Base-by-base conservation (phyloP, 2,329 filamentous ascomycete genomes). In the Xylaria sp. region DNA sequence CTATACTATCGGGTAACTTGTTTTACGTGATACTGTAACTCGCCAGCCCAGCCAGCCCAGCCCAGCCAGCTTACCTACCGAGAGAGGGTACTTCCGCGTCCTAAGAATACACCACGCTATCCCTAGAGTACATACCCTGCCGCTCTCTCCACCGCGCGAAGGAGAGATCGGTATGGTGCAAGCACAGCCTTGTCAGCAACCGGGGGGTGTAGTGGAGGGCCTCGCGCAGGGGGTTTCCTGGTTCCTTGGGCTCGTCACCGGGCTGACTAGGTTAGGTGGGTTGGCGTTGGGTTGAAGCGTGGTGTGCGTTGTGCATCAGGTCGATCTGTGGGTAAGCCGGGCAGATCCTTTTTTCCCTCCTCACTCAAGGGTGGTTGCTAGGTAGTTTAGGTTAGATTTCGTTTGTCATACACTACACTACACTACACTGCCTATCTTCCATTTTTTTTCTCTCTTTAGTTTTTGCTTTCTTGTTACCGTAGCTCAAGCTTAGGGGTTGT, bases 121-220 rank as follows among this genome's bases (percentile, higher is more conserved):
- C 13, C 51, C 28, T 28, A 28, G 28, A 28, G 28, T 32, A 7
- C 5, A 12, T 37, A 46, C 66, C 66, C 61, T 65, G 50, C 62
- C 34, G 56, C 34, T 46, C 50, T 41, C 25, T 32, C 23, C 50
- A 32, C 50, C 57, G 39, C 55, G 50, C 12, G 20, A 50, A 13
- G 48, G 32, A 51, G 48, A 51, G 48, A 51, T 54, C 25, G 25
- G 32, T 10, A 56, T 15, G 62, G 54, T n/a, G 44, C 41, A 9
- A 28, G 54, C 52, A 58, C 46, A 65, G 34, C 55, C 55, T 46
- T 56, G 67, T 66, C 63, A 69, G 67, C 67, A 55, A 55, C 63
- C 50, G 50, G 41, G 34, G 34, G 7, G 34, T 8, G 34, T 37
- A 37, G 34, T 37, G 34, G 34, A 37, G 34, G 64, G 39, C 52